phyloP scores from a whole-genome alignment of 2,329 filamentous ascomycete species.

The Chalaropsis thielavioides region DNA sequence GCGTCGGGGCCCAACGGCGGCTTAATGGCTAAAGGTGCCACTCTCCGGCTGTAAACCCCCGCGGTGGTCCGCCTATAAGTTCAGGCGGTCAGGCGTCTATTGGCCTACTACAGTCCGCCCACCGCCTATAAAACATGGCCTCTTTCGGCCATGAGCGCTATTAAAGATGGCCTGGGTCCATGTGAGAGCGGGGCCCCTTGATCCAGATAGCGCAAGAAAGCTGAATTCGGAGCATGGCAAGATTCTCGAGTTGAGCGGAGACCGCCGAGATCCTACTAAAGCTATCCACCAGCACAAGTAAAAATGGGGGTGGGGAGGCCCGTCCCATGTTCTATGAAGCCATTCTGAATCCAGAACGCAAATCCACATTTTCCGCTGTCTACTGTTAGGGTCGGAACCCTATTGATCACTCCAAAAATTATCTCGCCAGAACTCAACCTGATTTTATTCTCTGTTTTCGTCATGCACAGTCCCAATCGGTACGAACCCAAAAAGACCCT shows the following conservation, averaged over 20 bases:
- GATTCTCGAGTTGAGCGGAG: neutral
- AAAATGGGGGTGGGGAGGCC: neutral
- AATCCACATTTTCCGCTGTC: neutral
- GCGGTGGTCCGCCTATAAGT: neutral
- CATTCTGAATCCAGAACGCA: neutral
- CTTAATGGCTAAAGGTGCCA: neutral
- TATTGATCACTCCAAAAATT: neutral
- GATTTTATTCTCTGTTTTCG: neutral
- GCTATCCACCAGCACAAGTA: neutral
- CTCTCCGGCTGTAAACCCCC: neutral
- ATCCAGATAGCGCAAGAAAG: neutral
- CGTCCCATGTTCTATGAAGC: neutral
- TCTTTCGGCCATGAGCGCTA: neutral
- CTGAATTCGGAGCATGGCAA: neutral
- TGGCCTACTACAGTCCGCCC: neutral
- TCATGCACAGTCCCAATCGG: neutral
- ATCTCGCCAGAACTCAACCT: too few species aligned
- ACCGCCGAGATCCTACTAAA: neutral
- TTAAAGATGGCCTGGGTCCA: neutral
- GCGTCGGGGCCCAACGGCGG: neutral
- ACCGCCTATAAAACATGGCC: neutral
- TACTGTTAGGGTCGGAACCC: neutral
- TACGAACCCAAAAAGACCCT: neutral
- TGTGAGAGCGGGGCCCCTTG: neutral
- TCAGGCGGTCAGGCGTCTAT: neutral